Evolutionary conservation across 1,284 basidiomycete genomes (phyloP), one percentile per base, ranked within the genome.

Genomic region (Trichosporon faecale): DNA sequence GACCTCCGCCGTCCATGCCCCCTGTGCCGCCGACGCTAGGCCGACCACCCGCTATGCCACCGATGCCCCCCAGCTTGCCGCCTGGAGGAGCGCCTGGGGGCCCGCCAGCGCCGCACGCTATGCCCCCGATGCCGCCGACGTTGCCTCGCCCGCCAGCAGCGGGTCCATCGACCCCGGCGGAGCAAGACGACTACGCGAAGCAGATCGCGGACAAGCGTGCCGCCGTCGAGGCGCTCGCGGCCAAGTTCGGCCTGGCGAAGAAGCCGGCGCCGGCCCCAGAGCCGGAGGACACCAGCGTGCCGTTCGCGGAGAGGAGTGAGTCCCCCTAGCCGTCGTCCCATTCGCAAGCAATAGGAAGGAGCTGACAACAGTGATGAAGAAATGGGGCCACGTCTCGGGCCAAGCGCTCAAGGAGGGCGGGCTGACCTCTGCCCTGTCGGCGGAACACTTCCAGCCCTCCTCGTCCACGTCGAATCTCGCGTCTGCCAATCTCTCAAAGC

Each of bases 381-480:
- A 94, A 84, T 96, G 92, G 91, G 95, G 95, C 0, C 94, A 97
- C 82, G 91, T 92, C 78, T 91, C 94, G 78, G 95, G 95, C 1
- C 90, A 94, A 83, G 95, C 93, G 12, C 87, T 97, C 1, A 89
- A 91, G 72, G 91, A 90, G 2, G 87, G 88, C 12, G 95, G 95
- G 5, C 95, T 97, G 68, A 88, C 94, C 57, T 91, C 95, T 70
- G 93, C 95, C 1, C 87, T 98, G 37, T 87, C 89, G 0, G 90
- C 95, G 29, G 91, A 95, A 68, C 82, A 84, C 67, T 75, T 80
- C 77, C 84, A 89, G 2, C 21, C 49, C 49, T 52, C 49, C 3
- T 11, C 49, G 8, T 11, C 49, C 3, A 7, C 49, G 2, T 52
- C 49, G 2, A 52, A 52, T 9, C 11, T 37, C 11, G 35, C 23